These are phyloP conservation scores for Starmera caribaea DNA, from an alignment of 805 yeast genomes.

Conservation along the genomic window DNA sequence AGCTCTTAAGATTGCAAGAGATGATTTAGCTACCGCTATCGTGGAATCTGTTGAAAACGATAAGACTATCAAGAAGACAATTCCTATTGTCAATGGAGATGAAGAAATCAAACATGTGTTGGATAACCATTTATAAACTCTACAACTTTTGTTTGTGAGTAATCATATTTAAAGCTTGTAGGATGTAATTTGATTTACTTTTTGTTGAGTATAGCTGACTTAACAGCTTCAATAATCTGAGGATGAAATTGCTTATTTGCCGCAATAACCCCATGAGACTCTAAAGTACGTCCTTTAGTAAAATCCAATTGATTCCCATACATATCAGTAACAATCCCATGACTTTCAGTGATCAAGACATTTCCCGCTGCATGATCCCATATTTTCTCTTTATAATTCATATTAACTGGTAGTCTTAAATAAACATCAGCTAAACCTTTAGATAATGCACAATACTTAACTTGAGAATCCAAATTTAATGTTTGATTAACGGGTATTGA, in stretches of 20 bases:
- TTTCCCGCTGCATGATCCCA: slow-evolving; percentile 99
- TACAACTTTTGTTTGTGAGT: too few relatives aligned
- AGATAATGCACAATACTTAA: slow-evolving; percentile 85
- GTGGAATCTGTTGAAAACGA: slow-evolving; percentile 22
- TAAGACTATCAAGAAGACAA: slow-evolving; percentile 29
- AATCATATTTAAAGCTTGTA: too few relatives aligned
- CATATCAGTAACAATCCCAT: slow-evolving; percentile 85
- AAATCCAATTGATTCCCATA: slow-evolving; percentile 68
- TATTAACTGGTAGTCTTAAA: slow-evolving; percentile 73
- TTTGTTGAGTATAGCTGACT: slow-evolving; percentile 2
- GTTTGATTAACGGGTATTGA: slow-evolving; percentile 50
- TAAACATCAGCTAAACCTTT: slow-evolving; percentile 91
- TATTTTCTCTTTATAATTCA: slow-evolving; percentile 79
- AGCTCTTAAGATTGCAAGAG: slow-evolving; percentile 24
- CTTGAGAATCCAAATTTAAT: slow-evolving; percentile 89
- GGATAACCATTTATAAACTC: not conserved
- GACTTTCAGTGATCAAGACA: slow-evolving; percentile 77
- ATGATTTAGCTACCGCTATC: slow-evolving; percentile 39
- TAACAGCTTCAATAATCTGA: slow-evolving; percentile 20
- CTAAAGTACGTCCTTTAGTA: slow-evolving; percentile 72
- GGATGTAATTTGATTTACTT: too few relatives aligned
- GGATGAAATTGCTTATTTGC: slow-evolving; percentile 30
- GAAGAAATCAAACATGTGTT: slow-evolving; percentile 14
- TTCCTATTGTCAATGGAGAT: slow-evolving; percentile 32
- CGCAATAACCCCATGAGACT: slow-evolving; percentile 90